Evolutionary conservation across 768 basidiomycete species (phyloP).

Genomic region (Leccinum barrowsii): DNA sequence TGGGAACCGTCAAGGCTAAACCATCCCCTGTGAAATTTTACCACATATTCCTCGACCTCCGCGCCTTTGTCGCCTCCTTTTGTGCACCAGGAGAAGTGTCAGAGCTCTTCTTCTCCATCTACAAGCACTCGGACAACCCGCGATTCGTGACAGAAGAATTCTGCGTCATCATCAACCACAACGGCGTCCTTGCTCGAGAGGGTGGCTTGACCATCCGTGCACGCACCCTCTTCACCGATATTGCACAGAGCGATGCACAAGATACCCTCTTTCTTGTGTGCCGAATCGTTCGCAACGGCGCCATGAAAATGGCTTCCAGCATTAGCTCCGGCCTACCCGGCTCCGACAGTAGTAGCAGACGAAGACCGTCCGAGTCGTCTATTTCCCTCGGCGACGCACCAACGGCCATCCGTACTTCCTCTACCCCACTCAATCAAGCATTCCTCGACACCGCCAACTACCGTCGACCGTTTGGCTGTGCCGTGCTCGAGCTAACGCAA

Average conservation of each 20-base stretch:
- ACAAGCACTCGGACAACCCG: constrained; percentile 68
- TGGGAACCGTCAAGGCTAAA: constrained; percentile 19
- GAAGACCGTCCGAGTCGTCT: constrained; percentile 56
- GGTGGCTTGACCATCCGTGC: constrained; percentile 57
- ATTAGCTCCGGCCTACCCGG: constrained; percentile 45
- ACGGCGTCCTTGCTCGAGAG: constrained; percentile 82
- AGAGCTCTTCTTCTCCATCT: constrained; percentile 92
- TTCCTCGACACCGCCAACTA: constrained; percentile 46
- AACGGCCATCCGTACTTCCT: constrained; percentile 12
- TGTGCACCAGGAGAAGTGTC: constrained; percentile 90
- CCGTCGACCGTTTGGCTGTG: constrained; percentile 93
- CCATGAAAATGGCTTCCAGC: constrained; percentile 67
- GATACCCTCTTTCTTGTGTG: constrained; percentile 89
- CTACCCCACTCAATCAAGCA: constrained; percentile 26
- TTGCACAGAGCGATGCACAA: constrained; percentile 81
- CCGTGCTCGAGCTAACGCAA: constrained; percentile 82
- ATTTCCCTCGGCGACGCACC: constrained; percentile 36
- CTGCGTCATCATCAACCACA: constrained; percentile 85
- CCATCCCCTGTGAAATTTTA: constrained; percentile 69
- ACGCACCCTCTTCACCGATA: constrained; percentile 85
- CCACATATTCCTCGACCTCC: constrained; percentile 86
- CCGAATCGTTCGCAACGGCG: constrained; percentile 83
- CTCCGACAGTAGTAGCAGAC: constrained; percentile 35
- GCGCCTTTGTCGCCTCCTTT: constrained; percentile 87
- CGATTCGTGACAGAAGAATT: constrained; percentile 95